Evolutionary conservation across 2,329 filamentous ascomycete species (phyloP).

Genomic region (Diaporthe sp.): DNA sequence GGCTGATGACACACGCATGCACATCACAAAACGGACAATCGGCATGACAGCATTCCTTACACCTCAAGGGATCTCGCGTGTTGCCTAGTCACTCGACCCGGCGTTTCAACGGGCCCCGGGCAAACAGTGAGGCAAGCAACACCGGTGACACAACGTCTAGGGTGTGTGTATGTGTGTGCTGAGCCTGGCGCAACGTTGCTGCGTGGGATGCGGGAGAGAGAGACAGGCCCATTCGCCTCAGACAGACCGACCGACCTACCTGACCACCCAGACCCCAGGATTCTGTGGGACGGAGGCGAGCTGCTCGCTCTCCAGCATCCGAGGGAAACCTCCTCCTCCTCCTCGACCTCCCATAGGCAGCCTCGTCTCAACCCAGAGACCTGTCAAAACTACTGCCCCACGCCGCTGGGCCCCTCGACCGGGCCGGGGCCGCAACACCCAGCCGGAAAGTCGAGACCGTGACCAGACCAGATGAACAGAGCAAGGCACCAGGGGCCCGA

Average conservation of each 20-base stretch:
- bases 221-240: slow-evolving; percentile 12
- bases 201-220: not conserved
- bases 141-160: slow-evolving; percentile 23
- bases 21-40: not conserved
- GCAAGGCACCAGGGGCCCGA: slow-evolving; percentile 7
- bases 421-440: not conserved
- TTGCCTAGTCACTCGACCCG: slow-evolving; percentile 30
- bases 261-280: not conserved
- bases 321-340: not conserved
- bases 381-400: slow-evolving; percentile 8
- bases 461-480: not conserved
- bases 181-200: slow-evolving; percentile 25
- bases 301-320: not conserved
- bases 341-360: not conserved
- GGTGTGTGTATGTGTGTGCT: not conserved
- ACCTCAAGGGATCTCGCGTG: not conserved
- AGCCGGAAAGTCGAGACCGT: not conserved
- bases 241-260: not conserved
- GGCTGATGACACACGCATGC: slow-evolving; percentile 8
- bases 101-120: slow-evolving; percentile 12
- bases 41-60: not conserved
- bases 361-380: slow-evolving; percentile 9
- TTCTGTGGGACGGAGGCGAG: not conserved
- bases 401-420: not conserved
- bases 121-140: slow-evolving; percentile 15